Evolutionary conservation across 2,329 filamentous ascomycete genomes (phyloP).

Genomic region (Capronia americana): DNA sequence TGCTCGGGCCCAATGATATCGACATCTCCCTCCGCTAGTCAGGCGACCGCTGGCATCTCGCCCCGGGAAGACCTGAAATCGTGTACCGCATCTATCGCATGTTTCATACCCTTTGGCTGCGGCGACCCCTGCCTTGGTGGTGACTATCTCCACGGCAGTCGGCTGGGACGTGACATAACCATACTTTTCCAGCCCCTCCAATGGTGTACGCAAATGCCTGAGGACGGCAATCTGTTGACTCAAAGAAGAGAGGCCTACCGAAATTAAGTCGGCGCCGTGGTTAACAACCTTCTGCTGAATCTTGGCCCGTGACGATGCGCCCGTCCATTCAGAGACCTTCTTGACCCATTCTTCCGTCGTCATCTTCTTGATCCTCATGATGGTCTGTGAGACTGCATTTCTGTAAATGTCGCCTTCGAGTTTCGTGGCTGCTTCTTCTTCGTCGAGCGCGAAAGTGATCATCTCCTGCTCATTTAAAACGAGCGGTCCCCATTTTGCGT

Average conservation of each 20-base stretch:
- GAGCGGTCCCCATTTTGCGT: conserved; percentile 43
- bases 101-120: conserved; percentile 79
- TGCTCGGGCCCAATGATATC: conserved; percentile 77
- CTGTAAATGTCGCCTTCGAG: conserved; percentile 72
- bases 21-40: conserved; percentile 78
- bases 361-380: conserved; percentile 80
- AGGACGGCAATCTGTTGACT: conserved; percentile 73
- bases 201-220: conserved; percentile 66
- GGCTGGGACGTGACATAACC: conserved; percentile 79
- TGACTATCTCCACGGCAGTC: conserved; percentile 67
- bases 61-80: conserved; percentile 92
- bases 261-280: conserved; percentile 8
- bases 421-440: conserved; percentile 70
- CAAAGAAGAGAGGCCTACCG: conserved; percentile 61
- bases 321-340: conserved; percentile 56
- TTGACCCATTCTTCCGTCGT: conserved; percentile 72
- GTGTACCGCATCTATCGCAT: conserved; percentile 83
- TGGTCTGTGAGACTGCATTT: conserved; percentile 82
- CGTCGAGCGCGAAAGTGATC: conserved; percentile 56
- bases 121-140: conserved; percentile 69
- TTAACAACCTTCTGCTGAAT: conserved; percentile 22
- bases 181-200: conserved; percentile 67
- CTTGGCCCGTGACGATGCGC: background rate
- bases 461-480: conserved; percentile 53
- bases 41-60: conserved; percentile 77